Conservation (phyloP, 208 protist species). For the Naegleria fowleri region DNA sequence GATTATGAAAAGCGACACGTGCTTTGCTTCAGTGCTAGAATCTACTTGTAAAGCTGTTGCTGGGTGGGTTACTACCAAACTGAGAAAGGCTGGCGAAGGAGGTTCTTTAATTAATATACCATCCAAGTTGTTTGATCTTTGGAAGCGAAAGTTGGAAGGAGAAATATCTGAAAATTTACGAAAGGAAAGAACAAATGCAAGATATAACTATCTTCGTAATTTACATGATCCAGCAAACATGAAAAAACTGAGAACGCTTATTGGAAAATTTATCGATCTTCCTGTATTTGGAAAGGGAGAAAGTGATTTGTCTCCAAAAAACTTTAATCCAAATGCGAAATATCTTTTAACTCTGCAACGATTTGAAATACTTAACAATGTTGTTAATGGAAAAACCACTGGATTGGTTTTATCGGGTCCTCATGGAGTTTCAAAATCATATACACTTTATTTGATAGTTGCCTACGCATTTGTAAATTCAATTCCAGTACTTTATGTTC, state of each 20-base stretch:
- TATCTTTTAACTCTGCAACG: background rate
- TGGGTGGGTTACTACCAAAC: too few relatives aligned
- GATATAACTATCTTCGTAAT: background rate
- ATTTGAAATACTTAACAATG: background rate
- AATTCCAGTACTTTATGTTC: background rate
- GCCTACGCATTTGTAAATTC: background rate
- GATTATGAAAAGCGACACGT: too few relatives aligned
- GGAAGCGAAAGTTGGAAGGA: background rate
- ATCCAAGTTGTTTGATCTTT: too few relatives aligned
- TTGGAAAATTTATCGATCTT: slow-evolving; percentile 8
- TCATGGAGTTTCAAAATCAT: too few relatives aligned
- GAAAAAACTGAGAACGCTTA: background rate
- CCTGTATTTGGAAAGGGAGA: background rate
- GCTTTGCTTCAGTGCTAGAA: too few relatives aligned
- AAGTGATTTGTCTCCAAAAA: background rate
- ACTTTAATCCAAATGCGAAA: background rate
- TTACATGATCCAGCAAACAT: background rate
- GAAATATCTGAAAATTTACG: background rate
- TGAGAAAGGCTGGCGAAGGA: too few relatives aligned
- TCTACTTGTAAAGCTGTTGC: too few relatives aligned
- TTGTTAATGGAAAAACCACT: background rate
- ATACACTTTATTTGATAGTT: background rate
- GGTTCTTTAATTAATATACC: too few relatives aligned
- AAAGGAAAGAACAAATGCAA: background rate
- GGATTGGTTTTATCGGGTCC: background rate